A percentile compares a stretch with the other conserved stretches of the same genome.
These are phyloP conservation scores for Saturnispora hagleri DNA, from an alignment of 805 yeast genomes.

Conservation along the genomic window DNA sequence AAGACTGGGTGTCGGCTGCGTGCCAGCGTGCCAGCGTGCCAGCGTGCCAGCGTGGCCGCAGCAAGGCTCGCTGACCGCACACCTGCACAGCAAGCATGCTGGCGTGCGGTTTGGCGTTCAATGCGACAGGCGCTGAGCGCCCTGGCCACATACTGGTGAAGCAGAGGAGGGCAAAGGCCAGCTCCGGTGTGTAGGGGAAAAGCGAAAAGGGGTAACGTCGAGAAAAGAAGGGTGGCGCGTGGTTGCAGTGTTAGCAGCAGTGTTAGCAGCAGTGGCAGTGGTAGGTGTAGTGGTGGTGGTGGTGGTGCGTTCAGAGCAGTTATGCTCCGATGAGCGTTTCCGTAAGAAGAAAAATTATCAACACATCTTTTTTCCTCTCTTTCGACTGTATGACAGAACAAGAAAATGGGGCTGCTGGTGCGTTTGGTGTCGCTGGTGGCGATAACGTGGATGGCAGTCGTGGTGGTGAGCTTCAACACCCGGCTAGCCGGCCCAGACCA, in stretches of 20 bases:
- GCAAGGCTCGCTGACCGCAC: too few relatives aligned
- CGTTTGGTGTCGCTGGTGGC: conserved; percentile 6
- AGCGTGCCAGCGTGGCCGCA: too few relatives aligned
- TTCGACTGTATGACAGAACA: not conserved
- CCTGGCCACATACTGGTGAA: too few relatives aligned
- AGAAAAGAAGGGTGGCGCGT: not conserved
- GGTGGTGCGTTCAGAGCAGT: not conserved
- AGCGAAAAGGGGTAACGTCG: not conserved
- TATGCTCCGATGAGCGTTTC: not conserved
- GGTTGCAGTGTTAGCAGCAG: too few relatives aligned
- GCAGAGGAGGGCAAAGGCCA: not conserved
- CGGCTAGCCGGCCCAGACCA: conserved; percentile 37
- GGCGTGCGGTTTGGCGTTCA: too few relatives aligned
- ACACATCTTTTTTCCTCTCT: not conserved
- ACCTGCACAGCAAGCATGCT: too few relatives aligned
- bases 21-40: too few relatives aligned
- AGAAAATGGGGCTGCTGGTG: conserved; percentile 4
- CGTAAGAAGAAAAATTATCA: not conserved
- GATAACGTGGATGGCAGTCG: not conserved
- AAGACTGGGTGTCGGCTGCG: too few relatives aligned
- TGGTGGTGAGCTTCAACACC: conserved; percentile 20
- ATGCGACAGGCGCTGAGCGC: too few relatives aligned
- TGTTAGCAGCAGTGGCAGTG: too few relatives aligned
- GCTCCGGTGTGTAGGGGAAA: too few relatives aligned
- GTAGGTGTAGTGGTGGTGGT: not conserved